phyloP scores from a whole-genome alignment of 306 rosid species.

The Prunus davidiana region DNA sequence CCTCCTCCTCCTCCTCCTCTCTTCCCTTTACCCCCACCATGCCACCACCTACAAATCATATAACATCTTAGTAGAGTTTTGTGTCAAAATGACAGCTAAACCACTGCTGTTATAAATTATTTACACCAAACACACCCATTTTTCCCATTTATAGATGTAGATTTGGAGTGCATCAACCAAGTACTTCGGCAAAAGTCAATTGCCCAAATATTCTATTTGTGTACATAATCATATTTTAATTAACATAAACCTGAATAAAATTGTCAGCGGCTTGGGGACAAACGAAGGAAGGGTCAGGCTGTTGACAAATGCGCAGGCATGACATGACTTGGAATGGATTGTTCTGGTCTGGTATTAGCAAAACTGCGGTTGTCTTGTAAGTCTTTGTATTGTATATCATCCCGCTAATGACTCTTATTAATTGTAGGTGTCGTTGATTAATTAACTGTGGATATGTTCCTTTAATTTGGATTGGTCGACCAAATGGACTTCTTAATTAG shows the following conservation, averaged over 20 bases:
- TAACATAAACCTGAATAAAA: too few relatives aligned
- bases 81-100: constrained; percentile 17
- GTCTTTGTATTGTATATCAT: not conserved
- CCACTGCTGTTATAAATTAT: constrained; percentile 5
- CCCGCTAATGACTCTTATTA: constrained; percentile 13
- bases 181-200: not conserved
- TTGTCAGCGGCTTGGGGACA: not conserved
- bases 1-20: not conserved
- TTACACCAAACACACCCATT: not conserved
- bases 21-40: not conserved
- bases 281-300: not conserved
- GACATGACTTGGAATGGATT: constrained; percentile 1
- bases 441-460: not conserved
- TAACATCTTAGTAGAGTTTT: too few relatives aligned
- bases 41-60: too few relatives aligned
- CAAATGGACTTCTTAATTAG: not conserved
- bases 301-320: constrained; percentile 1
- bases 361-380: constrained; percentile 6
- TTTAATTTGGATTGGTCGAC: not conserved
- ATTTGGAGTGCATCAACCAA: not conserved
- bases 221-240: too few relatives aligned
- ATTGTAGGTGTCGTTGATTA: constrained; percentile 5
- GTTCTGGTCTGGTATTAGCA: not conserved
- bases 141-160: not conserved
- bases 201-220: not conserved